phyloP scores from a whole-genome alignment of 306 rosid genomes.

The Sphenostylis stenocarpa region DNA sequence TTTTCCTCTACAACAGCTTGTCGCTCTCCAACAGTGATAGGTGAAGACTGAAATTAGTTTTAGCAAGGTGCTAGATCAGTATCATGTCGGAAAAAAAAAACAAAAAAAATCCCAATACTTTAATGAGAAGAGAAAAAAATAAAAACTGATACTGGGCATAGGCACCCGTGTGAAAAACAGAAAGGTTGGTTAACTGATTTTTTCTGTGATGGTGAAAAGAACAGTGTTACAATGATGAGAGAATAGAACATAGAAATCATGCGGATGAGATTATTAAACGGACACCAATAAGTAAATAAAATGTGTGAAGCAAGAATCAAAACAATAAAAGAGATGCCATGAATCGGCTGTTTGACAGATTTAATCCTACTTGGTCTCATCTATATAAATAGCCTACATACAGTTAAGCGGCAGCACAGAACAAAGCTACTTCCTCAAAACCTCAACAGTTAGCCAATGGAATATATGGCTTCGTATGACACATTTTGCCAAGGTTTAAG shows the following conservation, averaged over 20 bases:
- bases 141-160: background rate
- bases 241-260: background rate
- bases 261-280: background rate
- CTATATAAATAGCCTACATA: background rate
- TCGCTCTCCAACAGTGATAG: slow-evolving; percentile 69
- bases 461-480: background rate
- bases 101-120: background rate
- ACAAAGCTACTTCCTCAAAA: slow-evolving; percentile 8
- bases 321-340: background rate
- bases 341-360: background rate
- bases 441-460: background rate
- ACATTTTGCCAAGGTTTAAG: background rate
- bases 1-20: slow-evolving; percentile 86
- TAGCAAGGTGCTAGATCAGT: slow-evolving; percentile 15
- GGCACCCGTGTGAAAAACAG: background rate
- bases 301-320: background rate
- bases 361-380: background rate
- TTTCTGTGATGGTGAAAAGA: background rate
- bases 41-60: slow-evolving; percentile 68
- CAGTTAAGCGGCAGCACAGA: background rate
- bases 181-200: background rate
- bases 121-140: background rate
- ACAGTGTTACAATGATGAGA: background rate
- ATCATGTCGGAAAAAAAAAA: background rate
- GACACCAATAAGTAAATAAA: background rate